A percentile compares a stretch with the other conserved stretches of the same genome.
These are phyloP conservation scores for Apiospora rasikravindrae DNA, from an alignment of 2,329 filamentous ascomycete genomes.

Conservation along the genomic window DNA sequence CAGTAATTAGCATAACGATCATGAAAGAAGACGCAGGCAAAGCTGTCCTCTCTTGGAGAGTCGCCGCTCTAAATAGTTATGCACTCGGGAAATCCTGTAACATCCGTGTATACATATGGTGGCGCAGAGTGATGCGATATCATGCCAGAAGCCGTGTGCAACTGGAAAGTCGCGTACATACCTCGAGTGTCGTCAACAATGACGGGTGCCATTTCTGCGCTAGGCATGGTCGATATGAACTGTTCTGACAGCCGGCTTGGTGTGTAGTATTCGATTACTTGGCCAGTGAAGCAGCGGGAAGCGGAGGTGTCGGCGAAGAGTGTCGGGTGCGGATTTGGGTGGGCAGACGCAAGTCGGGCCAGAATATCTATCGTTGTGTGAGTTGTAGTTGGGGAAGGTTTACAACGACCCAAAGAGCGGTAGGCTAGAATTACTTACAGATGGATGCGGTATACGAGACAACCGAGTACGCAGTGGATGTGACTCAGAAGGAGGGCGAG, in stretches of 20 bases:
- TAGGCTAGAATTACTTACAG: not conserved
- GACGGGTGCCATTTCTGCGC: slow-evolving; percentile 40
- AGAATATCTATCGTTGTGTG: not conserved
- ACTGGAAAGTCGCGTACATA: slow-evolving; percentile 30
- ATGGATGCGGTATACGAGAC: not conserved
- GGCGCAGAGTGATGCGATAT: not conserved
- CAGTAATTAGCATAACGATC: slow-evolving; percentile 34
- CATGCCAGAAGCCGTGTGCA: not conserved
- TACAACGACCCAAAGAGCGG: not conserved
- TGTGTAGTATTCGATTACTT: not conserved
- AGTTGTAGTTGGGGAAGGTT: not conserved
- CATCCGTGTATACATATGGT: not conserved
- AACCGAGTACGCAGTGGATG: not conserved
- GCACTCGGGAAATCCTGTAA: not conserved
- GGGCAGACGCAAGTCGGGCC: not conserved
- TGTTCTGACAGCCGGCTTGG: not conserved
- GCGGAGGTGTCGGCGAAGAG: not conserved
- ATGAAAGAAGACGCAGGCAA: not conserved
- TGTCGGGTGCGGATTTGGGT: not conserved
- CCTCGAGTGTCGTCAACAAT: slow-evolving; percentile 46
- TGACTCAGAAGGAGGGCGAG: not conserved
- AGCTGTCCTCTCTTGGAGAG: not conserved
- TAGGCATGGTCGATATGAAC: slow-evolving; percentile 37
- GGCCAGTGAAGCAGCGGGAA: not conserved
- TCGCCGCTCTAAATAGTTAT: not conserved